Evolutionary conservation across 1,284 basidiomycete genomes (phyloP).

Genomic region (Heimioporus retisporus): DNA sequence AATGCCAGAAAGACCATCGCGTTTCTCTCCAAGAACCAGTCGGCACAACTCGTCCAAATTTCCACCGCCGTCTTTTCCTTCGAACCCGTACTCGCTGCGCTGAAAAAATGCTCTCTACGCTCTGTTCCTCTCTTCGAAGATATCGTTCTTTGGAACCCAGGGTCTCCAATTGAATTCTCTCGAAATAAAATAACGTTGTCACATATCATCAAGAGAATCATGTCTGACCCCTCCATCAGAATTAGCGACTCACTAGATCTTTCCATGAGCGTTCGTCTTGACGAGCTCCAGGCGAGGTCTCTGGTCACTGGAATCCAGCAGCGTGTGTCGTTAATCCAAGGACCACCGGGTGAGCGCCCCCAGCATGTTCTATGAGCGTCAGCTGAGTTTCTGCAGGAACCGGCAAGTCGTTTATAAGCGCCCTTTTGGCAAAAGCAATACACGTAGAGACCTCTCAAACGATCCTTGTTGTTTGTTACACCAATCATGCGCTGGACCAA

Average conservation of each 20-base stretch:
- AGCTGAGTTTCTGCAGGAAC: conserved; percentile 55
- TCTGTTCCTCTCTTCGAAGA: conserved; percentile 56
- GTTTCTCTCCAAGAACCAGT: conserved; percentile 44
- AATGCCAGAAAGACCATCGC: conserved; percentile 49
- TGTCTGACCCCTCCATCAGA: conserved; percentile 46
- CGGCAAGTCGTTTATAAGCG: conserved; percentile 76
- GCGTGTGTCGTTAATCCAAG: conserved; percentile 68
- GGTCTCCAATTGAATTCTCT: conserved; percentile 9
- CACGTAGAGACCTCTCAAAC: conserved; percentile 55
- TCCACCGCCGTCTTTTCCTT: conserved; percentile 68
- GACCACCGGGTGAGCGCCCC: conserved; percentile 63
- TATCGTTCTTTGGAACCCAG: conserved; percentile 59
- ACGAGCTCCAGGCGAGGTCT: conserved; percentile 60
- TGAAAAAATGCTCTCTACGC: conserved; percentile 45
- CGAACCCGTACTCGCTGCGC: conserved; percentile 63
- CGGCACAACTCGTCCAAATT: conserved; percentile 60
- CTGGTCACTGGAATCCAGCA: conserved; percentile 62
- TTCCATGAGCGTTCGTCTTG: conserved; percentile 55
- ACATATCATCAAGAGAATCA: conserved; percentile 50
- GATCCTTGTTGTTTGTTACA: conserved; percentile 73
- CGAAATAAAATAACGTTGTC: neutral
- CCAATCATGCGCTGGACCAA: conserved; percentile 75
- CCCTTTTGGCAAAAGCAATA: conserved; percentile 64
- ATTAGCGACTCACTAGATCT: conserved; percentile 47
- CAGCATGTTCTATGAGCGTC: neutral